phyloP scores from a whole-genome alignment of 2,329 filamentous ascomycete genomes.

The Hortaea sp. region DNA sequence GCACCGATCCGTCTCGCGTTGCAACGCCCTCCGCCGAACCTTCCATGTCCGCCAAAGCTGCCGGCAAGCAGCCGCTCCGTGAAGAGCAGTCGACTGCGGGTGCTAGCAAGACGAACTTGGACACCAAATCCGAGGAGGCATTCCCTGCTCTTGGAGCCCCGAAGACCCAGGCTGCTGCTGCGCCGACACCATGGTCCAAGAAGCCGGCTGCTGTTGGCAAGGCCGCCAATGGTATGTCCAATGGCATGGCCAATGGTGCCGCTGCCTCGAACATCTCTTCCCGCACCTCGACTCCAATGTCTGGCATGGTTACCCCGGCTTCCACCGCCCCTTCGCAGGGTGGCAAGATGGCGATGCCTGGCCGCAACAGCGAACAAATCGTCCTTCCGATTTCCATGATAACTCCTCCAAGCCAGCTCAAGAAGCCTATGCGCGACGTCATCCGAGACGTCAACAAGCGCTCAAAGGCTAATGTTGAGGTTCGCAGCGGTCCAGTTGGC shows the following conservation, averaged over 20 bases:
- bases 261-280: slow-evolving; percentile 39
- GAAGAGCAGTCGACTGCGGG: slow-evolving; percentile 25
- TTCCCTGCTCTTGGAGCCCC: slow-evolving; percentile 83
- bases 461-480: slow-evolving; percentile 75
- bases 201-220: slow-evolving; percentile 42
- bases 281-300: slow-evolving; percentile 53
- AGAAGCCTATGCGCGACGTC: slow-evolving; percentile 74
- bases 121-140: slow-evolving; percentile 79
- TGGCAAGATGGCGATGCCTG: slow-evolving; percentile 60
- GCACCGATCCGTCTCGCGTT: slow-evolving; percentile 23
- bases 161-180: slow-evolving; percentile 53
- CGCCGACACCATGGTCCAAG: slow-evolving; percentile 70
- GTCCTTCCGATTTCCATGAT: slow-evolving; percentile 66
- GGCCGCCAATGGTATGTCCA: slow-evolving; percentile 40
- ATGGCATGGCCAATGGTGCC: slow-evolving; percentile 38
- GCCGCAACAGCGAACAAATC: slow-evolving; percentile 69
- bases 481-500: slow-evolving; percentile 62
- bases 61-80: slow-evolving; percentile 58
- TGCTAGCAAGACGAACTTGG: slow-evolving; percentile 41
- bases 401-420: slow-evolving; percentile 65
- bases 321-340: slow-evolving; percentile 40
- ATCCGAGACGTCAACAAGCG: slow-evolving; percentile 87
- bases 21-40: slow-evolving; percentile 34
- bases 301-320: slow-evolving; percentile 40
- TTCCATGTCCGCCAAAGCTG: slow-evolving; percentile 51